Base-by-base conservation (phyloP, 345 rosid genomes). In the Kandelia obovata region DNA sequence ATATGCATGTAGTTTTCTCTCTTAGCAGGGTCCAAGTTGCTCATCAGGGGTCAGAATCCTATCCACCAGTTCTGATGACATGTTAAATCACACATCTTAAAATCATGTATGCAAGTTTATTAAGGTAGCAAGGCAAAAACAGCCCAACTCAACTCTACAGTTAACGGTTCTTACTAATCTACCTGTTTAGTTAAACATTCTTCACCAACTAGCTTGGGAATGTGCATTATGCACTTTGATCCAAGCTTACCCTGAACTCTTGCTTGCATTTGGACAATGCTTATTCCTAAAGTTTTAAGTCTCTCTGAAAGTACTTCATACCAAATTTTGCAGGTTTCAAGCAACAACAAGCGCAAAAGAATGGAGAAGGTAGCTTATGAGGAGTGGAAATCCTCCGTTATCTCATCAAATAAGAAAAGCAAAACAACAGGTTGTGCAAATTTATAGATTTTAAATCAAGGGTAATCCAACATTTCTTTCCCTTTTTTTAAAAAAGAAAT, bases 381-480 rank as follows among this genome's bases (percentile, higher is more conserved):
- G 71, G 85, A 91, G 20, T 91, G 97, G 92, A 94, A 94, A 73
- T 82, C 97, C 1, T 69, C 87, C 5, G 90, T 94, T 7, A 62
- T 88, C 15, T 67, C 84, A 69, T 82, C 95, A 0, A 84, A 86
- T 59, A 80, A 82, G 58, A 61, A 81, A 61, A 80, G 56, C 39
- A 74, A 81, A 68, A 76, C 69, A 67, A 74, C 83, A 78, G 92
- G 92, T 88, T 35, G 60, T 62, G 58, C 5, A 30, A 46, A 11
- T 37, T 28, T 64, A 64, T 21, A 25, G 21, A 4, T 52, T 56
- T 25, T 25, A 56, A 7, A 56, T 25, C 11, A 23, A 56, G 59
- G 30, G 19, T 6, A 56, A 56, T 27, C 59, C 28, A 25, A 25
- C 59, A 11, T 25, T 8, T 56, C 1, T 25, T 25, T 56, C 23